Evolutionary conservation across 768 basidiomycete species (phyloP), one percentile per base, ranked within the genome.

Genomic region (Omphalotus guepiniiformis): DNA sequence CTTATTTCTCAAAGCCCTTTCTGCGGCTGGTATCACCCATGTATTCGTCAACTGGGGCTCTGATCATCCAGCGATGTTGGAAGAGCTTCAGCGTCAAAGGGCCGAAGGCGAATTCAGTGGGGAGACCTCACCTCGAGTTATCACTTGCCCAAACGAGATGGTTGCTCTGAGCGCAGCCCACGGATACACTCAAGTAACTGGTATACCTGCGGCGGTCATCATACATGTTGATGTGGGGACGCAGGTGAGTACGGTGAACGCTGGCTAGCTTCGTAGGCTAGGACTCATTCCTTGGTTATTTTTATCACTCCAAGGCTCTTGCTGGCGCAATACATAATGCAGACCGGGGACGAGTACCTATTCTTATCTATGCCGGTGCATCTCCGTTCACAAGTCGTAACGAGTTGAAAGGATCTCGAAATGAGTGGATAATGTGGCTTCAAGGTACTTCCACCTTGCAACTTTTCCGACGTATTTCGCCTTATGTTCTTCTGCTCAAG

Each of bases 1-100:
- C 19, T 62, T 84, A 19, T 79, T 88, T 56, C 67, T 88, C 9
- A 66, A 75, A 34, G 64, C 80, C 0, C 71, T 85, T 16, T 60
- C 63, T 13, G 62, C 76, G 42, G 77, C 76, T 1, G 82, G 82
- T 2, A 78, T 87, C 28, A 83, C 80, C 0, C 80, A 85, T 58
- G 76, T 75, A 7, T 85, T 86, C 55, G 83, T 80, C 15, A 87
- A 87, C 65, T 86, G 85, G 80, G 86, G 85, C 1, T 83, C 81
- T 1, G 85, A 88, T 54, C 85, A 88, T 54, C 82, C 84, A 0
- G 84, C 79, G 0, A 60, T 88, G 12, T 70, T 88, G 21, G 85
- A 87, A 54, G 85, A 86, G 25, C 70, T 88, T 8, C 74, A 76
- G 46, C 67, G 80, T 16, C 80, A 84, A 51, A 71, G 79, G 2